Evolutionary conservation across 352 stramenopile genomes (phyloP).

Genomic region (Phytophthora hybrid): DNA sequence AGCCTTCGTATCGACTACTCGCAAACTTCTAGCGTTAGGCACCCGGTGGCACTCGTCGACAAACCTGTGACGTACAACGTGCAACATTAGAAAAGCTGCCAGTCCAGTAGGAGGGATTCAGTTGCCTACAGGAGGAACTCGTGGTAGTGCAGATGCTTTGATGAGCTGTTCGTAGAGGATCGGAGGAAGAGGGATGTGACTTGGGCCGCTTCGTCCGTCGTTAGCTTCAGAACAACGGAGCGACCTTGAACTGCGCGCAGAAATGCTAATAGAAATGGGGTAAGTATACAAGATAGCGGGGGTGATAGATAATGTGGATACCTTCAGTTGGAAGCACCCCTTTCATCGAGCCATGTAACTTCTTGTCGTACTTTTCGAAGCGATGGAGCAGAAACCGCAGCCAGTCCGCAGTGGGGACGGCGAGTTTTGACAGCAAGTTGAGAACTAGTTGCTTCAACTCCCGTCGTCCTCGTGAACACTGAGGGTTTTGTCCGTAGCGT

Average conservation of each 20-base stretch:
- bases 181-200: conserved; percentile 47
- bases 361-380: conserved; percentile 55
- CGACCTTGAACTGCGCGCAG: conserved; percentile 42
- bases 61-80: conserved; percentile 17
- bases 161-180: conserved; percentile 36
- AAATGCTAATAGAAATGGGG: conserved; percentile 35
- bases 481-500: conserved; percentile 58
- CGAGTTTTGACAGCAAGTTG: conserved; percentile 22
- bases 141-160: conserved; percentile 39
- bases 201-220: conserved; percentile 45
- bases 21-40: not conserved
- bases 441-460: conserved; percentile 51
- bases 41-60: conserved; percentile 25
- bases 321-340: conserved; percentile 45
- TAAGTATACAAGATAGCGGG: not conserved
- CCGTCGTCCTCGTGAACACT: conserved; percentile 47
- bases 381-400: conserved; percentile 35
- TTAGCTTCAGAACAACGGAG: conserved; percentile 40
- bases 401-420: conserved; percentile 32
- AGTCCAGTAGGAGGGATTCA: not conserved
- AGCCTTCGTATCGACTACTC: not conserved
- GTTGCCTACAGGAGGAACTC: conserved; percentile 47
- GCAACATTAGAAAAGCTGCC: not conserved
- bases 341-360: conserved; percentile 39
- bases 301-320: conserved; percentile 6